These are phyloP conservation scores for Termitomyces bulborhizus DNA, from an alignment of 768 basidiomycete genomes.

Conservation along the genomic window DNA sequence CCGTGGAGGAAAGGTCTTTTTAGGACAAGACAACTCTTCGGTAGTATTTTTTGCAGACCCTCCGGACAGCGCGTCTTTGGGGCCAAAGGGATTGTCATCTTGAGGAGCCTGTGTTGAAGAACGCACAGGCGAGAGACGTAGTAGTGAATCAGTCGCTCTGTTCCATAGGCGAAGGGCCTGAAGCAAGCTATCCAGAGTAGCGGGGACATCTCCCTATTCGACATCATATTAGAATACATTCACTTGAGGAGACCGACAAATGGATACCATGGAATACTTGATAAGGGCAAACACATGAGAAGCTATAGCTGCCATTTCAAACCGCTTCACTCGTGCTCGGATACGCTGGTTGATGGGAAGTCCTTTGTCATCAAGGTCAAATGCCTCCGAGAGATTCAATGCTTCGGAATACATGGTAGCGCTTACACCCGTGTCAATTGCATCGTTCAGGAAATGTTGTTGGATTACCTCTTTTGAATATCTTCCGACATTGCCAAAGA, in stretches of 20 bases:
- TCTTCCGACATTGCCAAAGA: conserved; percentile 57
- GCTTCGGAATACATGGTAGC: conserved; percentile 58
- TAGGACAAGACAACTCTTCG: conserved; percentile 13
- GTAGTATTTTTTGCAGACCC: conserved; percentile 11
- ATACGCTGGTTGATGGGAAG: conserved; percentile 52
- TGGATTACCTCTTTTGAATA: conserved; percentile 46
- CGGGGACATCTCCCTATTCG: conserved; percentile 53
- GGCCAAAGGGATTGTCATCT: conserved; percentile 54
- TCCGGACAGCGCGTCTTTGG: conserved; percentile 36
- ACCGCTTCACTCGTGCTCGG: conserved; percentile 44
- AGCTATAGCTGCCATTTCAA: conserved; percentile 73
- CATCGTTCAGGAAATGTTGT: not conserved
- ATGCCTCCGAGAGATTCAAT: conserved; percentile 33
- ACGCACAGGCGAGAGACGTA: conserved; percentile 45
- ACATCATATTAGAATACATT: not conserved
- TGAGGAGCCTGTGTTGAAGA: conserved; percentile 16
- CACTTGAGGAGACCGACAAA: conserved; percentile 1
- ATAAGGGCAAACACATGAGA: conserved; percentile 63
- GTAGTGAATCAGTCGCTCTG: conserved; percentile 63
- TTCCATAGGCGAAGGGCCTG: conserved; percentile 78
- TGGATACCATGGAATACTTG: conserved; percentile 54
- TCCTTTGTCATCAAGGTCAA: conserved; percentile 39
- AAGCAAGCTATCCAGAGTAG: conserved; percentile 50
- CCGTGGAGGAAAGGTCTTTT: conserved; percentile 23
- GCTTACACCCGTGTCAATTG: conserved; percentile 22